Evolutionary conservation across 2,329 filamentous ascomycete genomes (phyloP).

Genomic region (Colletotrichum aenigma): DNA sequence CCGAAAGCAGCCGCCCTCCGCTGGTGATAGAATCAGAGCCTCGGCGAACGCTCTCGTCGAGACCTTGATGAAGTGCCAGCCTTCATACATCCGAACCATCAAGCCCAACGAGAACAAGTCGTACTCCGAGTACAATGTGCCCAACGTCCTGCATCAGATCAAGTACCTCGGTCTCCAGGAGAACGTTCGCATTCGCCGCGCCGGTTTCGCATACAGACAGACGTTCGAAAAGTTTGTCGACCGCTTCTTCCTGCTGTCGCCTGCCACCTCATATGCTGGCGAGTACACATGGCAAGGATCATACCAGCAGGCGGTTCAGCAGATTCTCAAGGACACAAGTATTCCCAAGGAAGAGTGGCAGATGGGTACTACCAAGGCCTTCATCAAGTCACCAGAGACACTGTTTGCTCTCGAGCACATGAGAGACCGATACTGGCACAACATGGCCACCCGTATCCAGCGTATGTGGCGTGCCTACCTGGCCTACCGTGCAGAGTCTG

Average conservation of each 20-base stretch:
- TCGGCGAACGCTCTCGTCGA: constrained; percentile 95
- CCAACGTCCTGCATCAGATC: constrained; percentile 96
- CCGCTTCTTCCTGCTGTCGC: constrained; percentile 92
- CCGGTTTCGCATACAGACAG: constrained; percentile 95
- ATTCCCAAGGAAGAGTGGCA: constrained; percentile 97
- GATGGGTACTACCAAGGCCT: constrained; percentile 95
- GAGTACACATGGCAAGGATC: constrained; percentile 97
- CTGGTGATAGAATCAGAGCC: constrained; percentile 92
- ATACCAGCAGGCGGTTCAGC: constrained; percentile 82
- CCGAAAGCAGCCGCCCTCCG: constrained; percentile 89
- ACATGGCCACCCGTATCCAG: constrained; percentile 98
- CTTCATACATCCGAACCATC: constrained; percentile 98
- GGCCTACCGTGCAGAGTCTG: constrained; percentile 89
- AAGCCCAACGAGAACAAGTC: constrained; percentile 99
- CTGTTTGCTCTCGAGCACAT: constrained; percentile 96
- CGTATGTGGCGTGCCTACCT: constrained; percentile 97
- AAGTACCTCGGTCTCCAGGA: constrained; percentile 99
- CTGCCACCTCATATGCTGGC: constrained; percentile 93
- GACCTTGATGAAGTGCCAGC: constrained; percentile 95
- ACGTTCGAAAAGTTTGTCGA: constrained; percentile 98
- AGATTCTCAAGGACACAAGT: constrained; percentile 95
- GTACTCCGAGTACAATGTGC: constrained; percentile 86
- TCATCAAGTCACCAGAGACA: constrained; percentile 97
- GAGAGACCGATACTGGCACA: constrained; percentile 98
- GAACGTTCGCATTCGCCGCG: constrained; percentile 95